Evolutionary conservation across 2,329 filamentous ascomycete genomes (phyloP), one percentile per base, ranked within the genome.

Genomic region (Parascedosporium putredinis): DNA sequence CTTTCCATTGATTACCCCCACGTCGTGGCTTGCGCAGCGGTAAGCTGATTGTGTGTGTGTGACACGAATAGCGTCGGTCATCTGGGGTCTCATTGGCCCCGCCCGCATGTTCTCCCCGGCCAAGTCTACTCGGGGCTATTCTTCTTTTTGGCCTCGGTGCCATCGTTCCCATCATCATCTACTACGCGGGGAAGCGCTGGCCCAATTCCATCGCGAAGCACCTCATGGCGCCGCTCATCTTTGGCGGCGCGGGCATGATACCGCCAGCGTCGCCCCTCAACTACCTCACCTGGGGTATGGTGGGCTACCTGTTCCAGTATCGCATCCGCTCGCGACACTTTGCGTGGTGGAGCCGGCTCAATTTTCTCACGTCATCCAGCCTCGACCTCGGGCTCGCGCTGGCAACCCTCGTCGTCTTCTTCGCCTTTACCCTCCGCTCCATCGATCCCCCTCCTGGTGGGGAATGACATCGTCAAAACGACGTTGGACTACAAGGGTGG

Each of bases 261-360:
- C 79, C 79, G 2, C 79, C 79, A 0, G 84, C 85, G 3, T 85
- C 83, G 0, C 83, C 84, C 0, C 74, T 88, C 52, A 87, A 85
- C 65, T 88, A 86, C 60, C 75, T 85, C 29, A 74, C 76, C n/a
- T 88, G 84, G 84, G 82, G 80, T 16, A 66, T 84, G 50, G 80
- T 88, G 3, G 85, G 84, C 25, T 80, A 78, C 56, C 54, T 84
- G 27, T 88, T 88, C 70, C 84, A 88, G 62, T 79, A 78, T 62
- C 73, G 70, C 58, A 76, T 88, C 60, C 79, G 81, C 62, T 76
- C 76, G 58, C 71, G 73, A 12, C 73, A 78, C 61, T 79, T 79
- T 54, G 74, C 67, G 24, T 88, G 84, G 84, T 88, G 85, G 85
- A 78, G 76, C 63, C 73, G 81, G 23, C 77, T 86, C 59, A 88